phyloP scores from a whole-genome alignment of 345 rosid species.

The Ailanthus altissimus region DNA sequence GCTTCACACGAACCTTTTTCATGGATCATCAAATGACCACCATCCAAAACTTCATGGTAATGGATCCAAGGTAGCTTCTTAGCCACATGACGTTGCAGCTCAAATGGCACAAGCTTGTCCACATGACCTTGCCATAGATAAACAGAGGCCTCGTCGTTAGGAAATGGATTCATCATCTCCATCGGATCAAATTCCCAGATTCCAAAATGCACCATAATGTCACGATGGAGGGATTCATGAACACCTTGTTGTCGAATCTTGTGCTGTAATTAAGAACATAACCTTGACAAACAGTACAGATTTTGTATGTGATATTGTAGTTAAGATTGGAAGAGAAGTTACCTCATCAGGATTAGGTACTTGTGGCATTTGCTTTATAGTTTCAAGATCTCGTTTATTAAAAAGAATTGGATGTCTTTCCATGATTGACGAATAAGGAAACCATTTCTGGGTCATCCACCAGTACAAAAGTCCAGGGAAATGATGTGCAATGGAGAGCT shows the following conservation, averaged over 20 bases:
- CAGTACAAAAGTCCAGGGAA: slow-evolving; percentile 49
- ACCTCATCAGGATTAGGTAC: slow-evolving; percentile 38
- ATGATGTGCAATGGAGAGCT: slow-evolving; percentile 48
- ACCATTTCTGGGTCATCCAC: slow-evolving; percentile 63
- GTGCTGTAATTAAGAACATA: slow-evolving; percentile 21
- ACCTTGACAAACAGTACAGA: too few relatives aligned
- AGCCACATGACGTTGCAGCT: slow-evolving; percentile 31
- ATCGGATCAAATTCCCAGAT: slow-evolving; percentile 60
- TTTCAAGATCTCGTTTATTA: slow-evolving; percentile 34
- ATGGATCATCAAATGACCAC: slow-evolving; percentile 42
- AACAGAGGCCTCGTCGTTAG: slow-evolving; percentile 39
- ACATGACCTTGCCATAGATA: slow-evolving; percentile 55
- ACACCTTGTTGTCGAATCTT: slow-evolving; percentile 46
- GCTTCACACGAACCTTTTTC: slow-evolving; percentile 32
- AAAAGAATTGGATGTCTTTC: slow-evolving; percentile 28
- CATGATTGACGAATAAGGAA: slow-evolving; percentile 44
- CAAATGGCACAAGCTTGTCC: slow-evolving; percentile 41
- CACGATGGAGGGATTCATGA: slow-evolving; percentile 49
- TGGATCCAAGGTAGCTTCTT: slow-evolving; percentile 49
- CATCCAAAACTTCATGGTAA: slow-evolving; percentile 37
- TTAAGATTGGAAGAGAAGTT: not conserved
- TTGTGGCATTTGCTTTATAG: slow-evolving; percentile 36
- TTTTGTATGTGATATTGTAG: not conserved
- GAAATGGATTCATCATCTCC: slow-evolving; percentile 53
- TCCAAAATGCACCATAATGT: slow-evolving; percentile 47